phyloP scores from a whole-genome alignment of 202 grass and related monocot species.

The Saccharum hybrid region DNA sequence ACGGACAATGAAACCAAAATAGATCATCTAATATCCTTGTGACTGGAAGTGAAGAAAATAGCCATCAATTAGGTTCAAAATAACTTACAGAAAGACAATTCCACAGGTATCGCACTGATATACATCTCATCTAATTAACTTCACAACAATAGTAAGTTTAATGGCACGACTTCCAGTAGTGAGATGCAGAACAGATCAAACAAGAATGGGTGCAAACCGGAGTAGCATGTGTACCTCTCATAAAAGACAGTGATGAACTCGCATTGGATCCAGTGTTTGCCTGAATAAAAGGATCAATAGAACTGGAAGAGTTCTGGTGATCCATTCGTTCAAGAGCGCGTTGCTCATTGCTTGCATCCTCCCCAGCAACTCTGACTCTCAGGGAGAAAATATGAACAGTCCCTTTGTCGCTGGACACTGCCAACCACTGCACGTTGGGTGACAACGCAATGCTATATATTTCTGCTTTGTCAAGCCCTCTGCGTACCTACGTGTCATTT shows the following conservation, averaged over 20 bases:
- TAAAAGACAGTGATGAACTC: conserved; percentile 88
- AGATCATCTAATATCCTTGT: neutral
- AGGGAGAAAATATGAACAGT: conserved; percentile 88
- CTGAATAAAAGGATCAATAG: conserved; percentile 78
- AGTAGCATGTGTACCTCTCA: conserved; percentile 65
- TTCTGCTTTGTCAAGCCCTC: conserved; percentile 87
- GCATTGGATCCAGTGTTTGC: conserved; percentile 74
- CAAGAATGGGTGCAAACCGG: conserved; percentile 26
- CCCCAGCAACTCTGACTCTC: conserved; percentile 79
- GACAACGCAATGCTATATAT: conserved; percentile 88
- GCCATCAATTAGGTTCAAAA: neutral
- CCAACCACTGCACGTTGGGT: conserved; percentile 85
- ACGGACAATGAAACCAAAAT: neutral
- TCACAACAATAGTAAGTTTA: neutral
- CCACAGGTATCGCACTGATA: neutral
- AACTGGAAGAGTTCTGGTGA: conserved; percentile 69
- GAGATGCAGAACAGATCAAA: conserved; percentile 18
- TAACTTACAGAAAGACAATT: neutral
- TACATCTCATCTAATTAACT: neutral
- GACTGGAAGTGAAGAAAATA: neutral
- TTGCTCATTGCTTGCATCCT: conserved; percentile 62
- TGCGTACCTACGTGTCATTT: conserved; percentile 65
- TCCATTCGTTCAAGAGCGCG: conserved; percentile 58
- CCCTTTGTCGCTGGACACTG: conserved; percentile 86
- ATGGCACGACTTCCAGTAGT: neutral